Conservation (phyloP, 2,329 filamentous ascomycete genomes). For the Colletotrichum sp. region DNA sequence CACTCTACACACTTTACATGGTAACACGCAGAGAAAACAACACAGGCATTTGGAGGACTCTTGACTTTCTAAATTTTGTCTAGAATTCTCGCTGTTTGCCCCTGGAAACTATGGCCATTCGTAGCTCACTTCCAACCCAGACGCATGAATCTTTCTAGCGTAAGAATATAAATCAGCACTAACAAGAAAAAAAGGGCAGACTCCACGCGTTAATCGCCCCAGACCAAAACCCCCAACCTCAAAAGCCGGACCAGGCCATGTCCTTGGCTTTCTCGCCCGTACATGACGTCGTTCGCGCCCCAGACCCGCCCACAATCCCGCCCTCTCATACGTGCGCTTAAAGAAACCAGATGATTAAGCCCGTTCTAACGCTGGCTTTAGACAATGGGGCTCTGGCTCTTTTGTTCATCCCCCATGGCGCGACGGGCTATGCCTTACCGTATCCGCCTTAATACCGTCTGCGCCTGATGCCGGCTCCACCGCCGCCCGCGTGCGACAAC, state of each 20-base stretch:
- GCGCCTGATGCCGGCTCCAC: neutral
- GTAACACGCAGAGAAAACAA: neutral
- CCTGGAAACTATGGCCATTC: neutral
- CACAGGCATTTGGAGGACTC: neutral
- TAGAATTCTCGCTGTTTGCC: neutral
- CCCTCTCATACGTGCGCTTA: slow-evolving; percentile 19
- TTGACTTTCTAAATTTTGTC: neutral
- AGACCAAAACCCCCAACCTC: neutral
- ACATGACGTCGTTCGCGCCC: slow-evolving; percentile 13
- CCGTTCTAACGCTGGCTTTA: neutral
- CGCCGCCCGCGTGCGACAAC: neutral
- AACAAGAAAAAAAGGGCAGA: neutral
- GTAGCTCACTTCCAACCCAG: neutral
- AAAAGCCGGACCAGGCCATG: neutral
- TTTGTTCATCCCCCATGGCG: neutral
- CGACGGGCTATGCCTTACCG: neutral
- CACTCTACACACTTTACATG: neutral
- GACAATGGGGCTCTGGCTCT: neutral
- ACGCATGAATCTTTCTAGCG: neutral
- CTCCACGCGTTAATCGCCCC: neutral
- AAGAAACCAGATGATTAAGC: neutral
- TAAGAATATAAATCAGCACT: neutral
- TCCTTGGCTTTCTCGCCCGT: neutral
- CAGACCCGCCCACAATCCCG: neutral
- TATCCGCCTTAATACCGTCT: neutral